Base-by-base conservation (phyloP, 2,329 filamentous ascomycete genomes). In the Arthrobotrys megalospora region DNA sequence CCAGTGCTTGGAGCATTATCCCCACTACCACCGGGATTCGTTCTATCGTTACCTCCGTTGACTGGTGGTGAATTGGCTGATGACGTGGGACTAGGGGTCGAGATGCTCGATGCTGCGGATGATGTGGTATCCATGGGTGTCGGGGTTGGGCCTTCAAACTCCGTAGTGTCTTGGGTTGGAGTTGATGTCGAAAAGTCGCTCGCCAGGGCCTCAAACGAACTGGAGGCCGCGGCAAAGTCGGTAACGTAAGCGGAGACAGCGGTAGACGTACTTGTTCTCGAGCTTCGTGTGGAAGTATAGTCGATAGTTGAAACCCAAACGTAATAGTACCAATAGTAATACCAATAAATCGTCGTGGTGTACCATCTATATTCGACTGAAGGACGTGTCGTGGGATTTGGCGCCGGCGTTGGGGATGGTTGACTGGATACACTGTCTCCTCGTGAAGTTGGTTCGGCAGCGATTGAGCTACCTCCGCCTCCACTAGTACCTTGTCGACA, bases 321-420 rank as follows among this genome's bases (percentile, higher is more conserved):
- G 21, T 78, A 78, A 41, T 78, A 78, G 24, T 78, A 78, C 67
- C 67, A 78, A 38, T 78, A 78, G 53, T 78, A 78, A 34, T 72
- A 72, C 75, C 75, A 78, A 16, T 66, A 67, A 36, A 78, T 78
- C 12, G 67, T 72, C 7, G 75, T 78, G 7, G 75, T 72, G 16
- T 72, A 78, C 75, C 75, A 78, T 2, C 38, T 68, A 38, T 72
- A 78, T 11, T 71, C 67, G 6, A 58, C 60, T 21, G 38, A 8
- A 5, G 50, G 41, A 1, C 38, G 5, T 12, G 32, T 50, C 3
- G 70, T 67, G 7, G 63, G 62, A 19, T 53, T 38, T 38, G 66
- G 47, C 24, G 70, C 21, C 5, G 64, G 52, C 3, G 64, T 60
- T 11, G 41, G 38, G 32, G 72, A 19, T n/a, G 72, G 72, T 32